Conservation (phyloP, 148 eudicot genomes). For the Rhododendron ferrugineum region DNA sequence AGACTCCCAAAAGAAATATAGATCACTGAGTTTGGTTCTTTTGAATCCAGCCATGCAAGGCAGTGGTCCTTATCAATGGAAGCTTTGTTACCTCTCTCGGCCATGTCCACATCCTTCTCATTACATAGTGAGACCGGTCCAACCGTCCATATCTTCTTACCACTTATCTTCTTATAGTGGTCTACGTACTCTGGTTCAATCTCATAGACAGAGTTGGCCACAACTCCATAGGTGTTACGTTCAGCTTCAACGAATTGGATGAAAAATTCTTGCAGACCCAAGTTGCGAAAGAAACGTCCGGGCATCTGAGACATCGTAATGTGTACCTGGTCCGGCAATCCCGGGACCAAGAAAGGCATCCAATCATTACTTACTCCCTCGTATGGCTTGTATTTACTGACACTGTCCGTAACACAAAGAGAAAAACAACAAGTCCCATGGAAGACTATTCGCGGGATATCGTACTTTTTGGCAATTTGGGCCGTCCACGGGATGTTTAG, state of each 20-base stretch:
- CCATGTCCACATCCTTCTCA: not conserved
- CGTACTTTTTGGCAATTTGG: slow-evolving; percentile 7
- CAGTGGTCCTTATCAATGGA: slow-evolving; percentile 5
- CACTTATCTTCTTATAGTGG: not conserved
- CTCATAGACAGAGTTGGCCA: slow-evolving; percentile 7
- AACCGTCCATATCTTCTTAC: slow-evolving; percentile 9
- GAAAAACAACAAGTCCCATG: not conserved
- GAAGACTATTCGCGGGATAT: slow-evolving; percentile 10
- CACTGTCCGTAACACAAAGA: slow-evolving; percentile 11
- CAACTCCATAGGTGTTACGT: not conserved
- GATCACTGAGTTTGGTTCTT: slow-evolving; percentile 11
- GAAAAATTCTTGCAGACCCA: slow-evolving; percentile 14
- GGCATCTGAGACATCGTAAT: not conserved
- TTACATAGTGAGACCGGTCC: not conserved
- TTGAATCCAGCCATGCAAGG: slow-evolving; percentile 13
- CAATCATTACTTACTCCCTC: not conserved
- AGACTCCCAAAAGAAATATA: slow-evolving; percentile 12
- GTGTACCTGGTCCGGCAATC: not conserved
- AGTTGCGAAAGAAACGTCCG: slow-evolving; percentile 10
- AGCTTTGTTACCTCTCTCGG: slow-evolving; percentile 3
- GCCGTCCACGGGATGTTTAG: slow-evolving; percentile 11
- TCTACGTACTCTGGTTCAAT: slow-evolving; percentile 8
- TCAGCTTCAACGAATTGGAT: slow-evolving; percentile 8
- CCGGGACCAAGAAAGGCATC: slow-evolving; percentile 5
- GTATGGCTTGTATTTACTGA: slow-evolving; percentile 3